Conservation (phyloP, 176 grass and related monocot genomes). For the Cymbopogon citratus region DNA sequence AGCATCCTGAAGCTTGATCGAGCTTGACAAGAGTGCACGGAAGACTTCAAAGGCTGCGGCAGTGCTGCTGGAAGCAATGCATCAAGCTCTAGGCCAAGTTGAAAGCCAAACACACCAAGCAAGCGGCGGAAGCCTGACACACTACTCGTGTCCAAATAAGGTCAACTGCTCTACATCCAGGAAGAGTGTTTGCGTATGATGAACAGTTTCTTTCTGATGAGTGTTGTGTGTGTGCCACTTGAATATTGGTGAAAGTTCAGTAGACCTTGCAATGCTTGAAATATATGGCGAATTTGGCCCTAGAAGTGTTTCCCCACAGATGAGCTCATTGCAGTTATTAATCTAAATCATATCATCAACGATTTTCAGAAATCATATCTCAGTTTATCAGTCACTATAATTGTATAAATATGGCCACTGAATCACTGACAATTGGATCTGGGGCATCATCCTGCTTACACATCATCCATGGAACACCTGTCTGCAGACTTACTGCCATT, state of each 20-base stretch:
- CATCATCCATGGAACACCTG: conserved; percentile 83
- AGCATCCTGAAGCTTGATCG: conserved; percentile 81
- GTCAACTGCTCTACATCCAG: background rate
- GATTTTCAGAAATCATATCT: background rate
- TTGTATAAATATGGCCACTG: background rate
- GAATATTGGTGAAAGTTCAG: background rate
- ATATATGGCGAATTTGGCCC: conserved; percentile 60
- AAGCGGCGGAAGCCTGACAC: conserved; percentile 65
- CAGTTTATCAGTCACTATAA: conserved; percentile 15
- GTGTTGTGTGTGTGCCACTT: background rate
- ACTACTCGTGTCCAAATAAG: conserved; percentile 63
- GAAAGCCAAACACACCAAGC: conserved; percentile 76
- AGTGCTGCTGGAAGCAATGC: conserved; percentile 33
- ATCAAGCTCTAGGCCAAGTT: conserved; percentile 46
- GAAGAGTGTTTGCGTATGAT: conserved; percentile 6
- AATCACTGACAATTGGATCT: conserved; percentile 58
- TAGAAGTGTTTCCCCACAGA: conserved; percentile 62
- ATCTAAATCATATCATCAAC: conserved; percentile 50
- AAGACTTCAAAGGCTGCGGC: conserved; percentile 39
- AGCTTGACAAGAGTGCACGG: conserved; percentile 75
- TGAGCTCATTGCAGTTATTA: conserved; percentile 75
- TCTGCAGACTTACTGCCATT: conserved; percentile 22
- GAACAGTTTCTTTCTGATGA: conserved; percentile 3
- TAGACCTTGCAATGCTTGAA: background rate
- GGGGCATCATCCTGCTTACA: conserved; percentile 42